phyloP scores from a whole-genome alignment of 352 stramenopile species.

The Globisporangium rhizosaccharum region DNA sequence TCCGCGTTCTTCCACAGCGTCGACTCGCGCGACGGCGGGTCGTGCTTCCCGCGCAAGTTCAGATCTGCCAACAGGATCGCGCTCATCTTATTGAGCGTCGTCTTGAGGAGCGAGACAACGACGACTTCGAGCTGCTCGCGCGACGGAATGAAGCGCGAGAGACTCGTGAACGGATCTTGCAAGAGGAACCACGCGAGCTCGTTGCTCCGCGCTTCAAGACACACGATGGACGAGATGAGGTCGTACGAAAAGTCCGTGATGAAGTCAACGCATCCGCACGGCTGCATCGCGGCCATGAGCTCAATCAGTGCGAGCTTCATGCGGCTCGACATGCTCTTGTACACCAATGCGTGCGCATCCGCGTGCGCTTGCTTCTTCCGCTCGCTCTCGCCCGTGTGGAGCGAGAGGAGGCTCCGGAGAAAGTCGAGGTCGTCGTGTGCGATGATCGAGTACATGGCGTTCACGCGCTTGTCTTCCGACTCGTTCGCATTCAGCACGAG shows the following conservation, averaged over 20 bases:
- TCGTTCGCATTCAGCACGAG: constrained; percentile 52
- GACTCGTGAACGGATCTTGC: constrained; percentile 68
- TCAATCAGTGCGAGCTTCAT: constrained; percentile 69
- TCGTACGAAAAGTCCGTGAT: constrained; percentile 73
- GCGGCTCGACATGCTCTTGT: constrained; percentile 63
- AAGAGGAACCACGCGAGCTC: constrained; percentile 78
- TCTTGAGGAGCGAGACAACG: constrained; percentile 68
- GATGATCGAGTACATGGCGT: constrained; percentile 69
- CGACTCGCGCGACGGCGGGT: constrained; percentile 60
- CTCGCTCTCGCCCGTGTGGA: constrained; percentile 45
- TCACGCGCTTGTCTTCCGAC: constrained; percentile 56
- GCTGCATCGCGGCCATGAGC: constrained; percentile 57
- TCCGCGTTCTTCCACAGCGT: constrained; percentile 78
- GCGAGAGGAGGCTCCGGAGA: constrained; percentile 45
- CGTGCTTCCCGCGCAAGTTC: constrained; percentile 55
- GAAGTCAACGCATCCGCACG: constrained; percentile 51
- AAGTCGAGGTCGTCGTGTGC: constrained; percentile 63
- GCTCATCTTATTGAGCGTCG: constrained; percentile 74
- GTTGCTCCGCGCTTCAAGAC: constrained; percentile 74
- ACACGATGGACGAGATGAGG: constrained; percentile 80
- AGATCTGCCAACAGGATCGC: constrained; percentile 67
- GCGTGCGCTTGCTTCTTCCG: constrained; percentile 60
- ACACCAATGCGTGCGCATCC: constrained; percentile 40
- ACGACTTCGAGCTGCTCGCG: constrained; percentile 59
- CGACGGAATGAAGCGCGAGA: constrained; percentile 62